Evolutionary conservation across 2,329 filamentous ascomycete genomes (phyloP).

Genomic region (Aspergillus puulaauensis): DNA sequence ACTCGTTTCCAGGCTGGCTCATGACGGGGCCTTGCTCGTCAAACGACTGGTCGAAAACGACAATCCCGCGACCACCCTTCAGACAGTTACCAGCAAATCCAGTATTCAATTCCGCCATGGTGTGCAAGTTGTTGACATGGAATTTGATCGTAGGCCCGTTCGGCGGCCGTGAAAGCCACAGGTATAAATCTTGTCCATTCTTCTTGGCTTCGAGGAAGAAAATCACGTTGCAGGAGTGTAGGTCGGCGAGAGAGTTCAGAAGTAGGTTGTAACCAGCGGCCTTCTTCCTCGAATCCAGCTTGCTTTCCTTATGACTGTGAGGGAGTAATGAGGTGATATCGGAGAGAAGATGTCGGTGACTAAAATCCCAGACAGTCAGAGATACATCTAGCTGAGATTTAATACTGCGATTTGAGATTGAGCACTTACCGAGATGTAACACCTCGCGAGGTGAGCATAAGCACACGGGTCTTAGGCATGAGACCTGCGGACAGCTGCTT

Average conservation of each 20-base stretch:
- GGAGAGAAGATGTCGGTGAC: conserved; percentile 89
- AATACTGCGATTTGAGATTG: background rate
- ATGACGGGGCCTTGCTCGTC: conserved; percentile 74
- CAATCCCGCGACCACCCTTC: conserved; percentile 85
- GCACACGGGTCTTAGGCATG: conserved; percentile 60
- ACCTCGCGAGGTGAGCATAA: conserved; percentile 89
- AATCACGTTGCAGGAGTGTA: conserved; percentile 93
- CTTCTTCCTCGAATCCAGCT: conserved; percentile 91
- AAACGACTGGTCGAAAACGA: conserved; percentile 89
- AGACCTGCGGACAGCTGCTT: conserved; percentile 34
- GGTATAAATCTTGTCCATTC: conserved; percentile 81
- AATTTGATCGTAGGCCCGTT: conserved; percentile 72
- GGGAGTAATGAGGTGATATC: conserved; percentile 87
- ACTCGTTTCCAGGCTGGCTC: conserved; percentile 53
- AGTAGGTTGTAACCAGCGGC: conserved; percentile 61
- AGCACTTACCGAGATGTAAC: conserved; percentile 74
- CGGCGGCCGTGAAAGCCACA: conserved; percentile 89
- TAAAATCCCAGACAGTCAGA: conserved; percentile 36
- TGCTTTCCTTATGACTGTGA: conserved; percentile 90
- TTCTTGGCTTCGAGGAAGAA: conserved; percentile 96
- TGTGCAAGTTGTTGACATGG: conserved; percentile 67
- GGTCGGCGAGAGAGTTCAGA: conserved; percentile 72
- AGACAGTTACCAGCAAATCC: conserved; percentile 91
- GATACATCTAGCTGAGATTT: background rate
- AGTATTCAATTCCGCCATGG: conserved; percentile 86